These are phyloP conservation scores for Candida glucosophila DNA, from an alignment of 1,139 yeast species.

Conservation along the genomic window DNA sequence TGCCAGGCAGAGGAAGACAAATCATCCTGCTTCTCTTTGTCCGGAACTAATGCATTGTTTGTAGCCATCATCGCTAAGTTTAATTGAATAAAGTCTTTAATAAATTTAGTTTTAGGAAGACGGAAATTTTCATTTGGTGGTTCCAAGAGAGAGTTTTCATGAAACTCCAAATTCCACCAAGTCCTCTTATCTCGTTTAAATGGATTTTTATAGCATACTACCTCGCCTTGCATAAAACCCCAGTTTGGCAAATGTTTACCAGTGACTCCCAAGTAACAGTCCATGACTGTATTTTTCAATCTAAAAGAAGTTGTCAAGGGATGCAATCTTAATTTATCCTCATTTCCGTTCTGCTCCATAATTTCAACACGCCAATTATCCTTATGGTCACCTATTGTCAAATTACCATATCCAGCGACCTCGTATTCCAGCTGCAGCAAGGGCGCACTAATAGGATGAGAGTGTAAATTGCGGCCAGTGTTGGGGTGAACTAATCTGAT, in stretches of 20 bases:
- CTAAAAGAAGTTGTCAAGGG: constrained; percentile 85
- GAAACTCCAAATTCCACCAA: constrained; percentile 96
- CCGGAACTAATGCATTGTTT: constrained; percentile 92
- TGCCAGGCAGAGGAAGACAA: constrained; percentile 94
- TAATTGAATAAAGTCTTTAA: constrained; percentile 84
- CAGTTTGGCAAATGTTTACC: constrained; percentile 82
- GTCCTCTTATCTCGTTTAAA: constrained; percentile 84
- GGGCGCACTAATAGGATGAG: constrained; percentile 81
- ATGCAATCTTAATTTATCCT: constrained; percentile 62
- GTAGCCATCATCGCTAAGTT: constrained; percentile 99
- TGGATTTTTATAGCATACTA: constrained; percentile 72
- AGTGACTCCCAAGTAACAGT: constrained; percentile 82
- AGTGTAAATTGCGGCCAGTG: constrained; percentile 87
- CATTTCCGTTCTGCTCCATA: constrained; percentile 66
- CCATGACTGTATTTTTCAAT: constrained; percentile 54
- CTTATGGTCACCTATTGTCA: constrained; percentile 77
- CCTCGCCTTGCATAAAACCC: constrained; percentile 99
- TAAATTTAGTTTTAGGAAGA: constrained; percentile 75
- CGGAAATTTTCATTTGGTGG: constrained; percentile 62
- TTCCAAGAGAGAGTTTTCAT: constrained; percentile 68
- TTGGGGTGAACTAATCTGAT: constrained; percentile 72
- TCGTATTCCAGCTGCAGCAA: constrained; percentile 63
- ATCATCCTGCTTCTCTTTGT: constrained; percentile 81
- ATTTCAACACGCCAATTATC: constrained; percentile 94
- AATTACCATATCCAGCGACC: constrained; percentile 90